Percentiles rank a stretch among this genome's conserved stretches.
Evolutionary conservation across 2,329 filamentous ascomycete genomes (phyloP).

Genomic region (Epichloe gansuensis): DNA sequence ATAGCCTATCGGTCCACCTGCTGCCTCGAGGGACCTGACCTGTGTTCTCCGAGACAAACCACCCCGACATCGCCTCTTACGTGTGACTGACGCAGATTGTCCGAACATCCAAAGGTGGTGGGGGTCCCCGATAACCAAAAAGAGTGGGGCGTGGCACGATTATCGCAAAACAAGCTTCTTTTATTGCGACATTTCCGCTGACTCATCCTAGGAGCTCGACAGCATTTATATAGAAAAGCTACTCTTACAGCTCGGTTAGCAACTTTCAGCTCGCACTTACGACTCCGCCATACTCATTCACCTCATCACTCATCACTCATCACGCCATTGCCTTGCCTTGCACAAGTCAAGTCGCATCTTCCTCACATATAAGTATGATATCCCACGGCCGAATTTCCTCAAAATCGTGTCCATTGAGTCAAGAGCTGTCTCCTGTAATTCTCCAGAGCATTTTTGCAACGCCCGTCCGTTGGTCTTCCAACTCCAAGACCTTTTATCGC

Average conservation of each 20-base stretch:
- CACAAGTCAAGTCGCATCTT: background rate
- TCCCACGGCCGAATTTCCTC: background rate
- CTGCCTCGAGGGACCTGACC: no score
- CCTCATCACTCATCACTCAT: background rate
- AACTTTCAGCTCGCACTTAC: background rate
- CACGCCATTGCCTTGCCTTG: background rate
- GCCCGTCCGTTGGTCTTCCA: background rate
- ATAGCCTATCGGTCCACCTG: no score
- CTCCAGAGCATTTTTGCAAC: background rate
- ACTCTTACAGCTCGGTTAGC: background rate
- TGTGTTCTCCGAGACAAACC: no score
- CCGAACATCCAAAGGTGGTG: background rate
- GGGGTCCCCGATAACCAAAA: no score
- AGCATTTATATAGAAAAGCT: background rate
- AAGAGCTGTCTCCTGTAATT: background rate
- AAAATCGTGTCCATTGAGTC: background rate
- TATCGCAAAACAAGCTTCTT: background rate
- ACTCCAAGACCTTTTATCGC: background rate
- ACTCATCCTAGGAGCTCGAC: background rate
- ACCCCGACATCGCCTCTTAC: background rate
- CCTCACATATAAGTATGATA: background rate
- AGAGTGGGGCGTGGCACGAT: no score
- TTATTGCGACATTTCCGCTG: background rate
- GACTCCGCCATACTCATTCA: background rate
- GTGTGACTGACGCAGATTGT: background rate